A percentile compares a stretch with the other conserved stretches of the same genome.
Conservation (phyloP, 2,329 filamentous ascomycete species). For the Venturia effusa region DNA sequence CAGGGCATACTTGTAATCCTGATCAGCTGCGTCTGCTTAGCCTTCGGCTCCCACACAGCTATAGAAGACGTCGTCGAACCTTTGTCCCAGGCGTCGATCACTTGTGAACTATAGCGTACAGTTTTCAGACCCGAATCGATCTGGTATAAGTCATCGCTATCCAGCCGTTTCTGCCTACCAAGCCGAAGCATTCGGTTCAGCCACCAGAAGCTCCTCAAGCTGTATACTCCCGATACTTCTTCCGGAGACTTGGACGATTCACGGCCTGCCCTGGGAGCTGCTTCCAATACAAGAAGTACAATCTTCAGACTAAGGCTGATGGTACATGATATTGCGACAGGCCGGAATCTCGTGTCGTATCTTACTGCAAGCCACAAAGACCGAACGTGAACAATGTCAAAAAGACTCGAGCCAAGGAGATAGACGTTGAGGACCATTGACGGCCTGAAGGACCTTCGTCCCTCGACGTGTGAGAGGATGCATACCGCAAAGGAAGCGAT, state of each 20-base stretch:
- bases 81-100: not conserved
- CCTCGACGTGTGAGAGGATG: not conserved
- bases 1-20: not conserved
- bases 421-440: not conserved
- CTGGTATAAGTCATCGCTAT: slow-evolving; percentile 16
- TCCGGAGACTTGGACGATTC: slow-evolving; percentile 3
- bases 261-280: not conserved
- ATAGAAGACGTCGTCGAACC: not conserved
- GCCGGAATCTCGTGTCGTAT: slow-evolving; percentile 17
- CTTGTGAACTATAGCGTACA: not conserved
- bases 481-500: not conserved
- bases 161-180: slow-evolving; percentile 19
- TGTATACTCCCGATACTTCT: slow-evolving; percentile 17
- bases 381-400: slow-evolving; percentile 15
- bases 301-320: not conserved
- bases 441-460: not conserved
- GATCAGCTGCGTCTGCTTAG: not conserved
- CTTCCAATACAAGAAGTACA: not conserved
- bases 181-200: slow-evolving; percentile 23
- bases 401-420: not conserved
- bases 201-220: slow-evolving; percentile 26
- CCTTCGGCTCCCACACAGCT: not conserved
- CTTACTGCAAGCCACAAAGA: slow-evolving; percentile 16
- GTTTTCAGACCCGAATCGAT: slow-evolving; percentile 12
- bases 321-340: slow-evolving; percentile 15